Conservation (phyloP, 208 protist species). For the Trypanosoma avium region DNA sequence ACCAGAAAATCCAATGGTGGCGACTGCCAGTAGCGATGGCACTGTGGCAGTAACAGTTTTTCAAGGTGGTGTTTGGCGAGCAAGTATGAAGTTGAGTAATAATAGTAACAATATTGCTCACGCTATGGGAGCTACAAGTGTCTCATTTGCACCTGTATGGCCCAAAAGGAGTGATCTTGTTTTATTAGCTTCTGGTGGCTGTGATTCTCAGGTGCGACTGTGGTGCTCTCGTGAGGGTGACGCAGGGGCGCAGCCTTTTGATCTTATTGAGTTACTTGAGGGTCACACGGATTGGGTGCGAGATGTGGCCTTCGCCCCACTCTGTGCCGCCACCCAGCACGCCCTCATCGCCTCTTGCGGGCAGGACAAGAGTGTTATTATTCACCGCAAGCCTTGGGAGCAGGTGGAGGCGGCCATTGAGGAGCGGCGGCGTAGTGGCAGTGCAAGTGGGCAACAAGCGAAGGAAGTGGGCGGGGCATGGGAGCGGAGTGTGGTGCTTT, state of each 20-base stretch:
- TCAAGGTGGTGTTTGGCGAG: slow-evolving; percentile 61
- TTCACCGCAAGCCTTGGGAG: slow-evolving; percentile 80
- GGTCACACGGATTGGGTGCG: slow-evolving; percentile 69
- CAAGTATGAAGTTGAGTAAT: slow-evolving; percentile 74
- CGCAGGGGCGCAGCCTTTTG: slow-evolving; percentile 27
- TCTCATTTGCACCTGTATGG: slow-evolving; percentile 70
- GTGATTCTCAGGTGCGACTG: slow-evolving; percentile 76
- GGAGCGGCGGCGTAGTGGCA: slow-evolving; percentile 3
- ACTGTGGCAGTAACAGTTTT: slow-evolving; percentile 65
- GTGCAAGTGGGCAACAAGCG: slow-evolving; percentile 6
- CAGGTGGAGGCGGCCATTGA: slow-evolving; percentile 32
- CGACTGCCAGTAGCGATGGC: slow-evolving; percentile 79
- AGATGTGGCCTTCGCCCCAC: slow-evolving; percentile 78
- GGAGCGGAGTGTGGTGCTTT: slow-evolving; percentile 62
- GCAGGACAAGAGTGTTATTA: slow-evolving; percentile 70
- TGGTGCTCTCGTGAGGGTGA: slow-evolving; percentile 38
- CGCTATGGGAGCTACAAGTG: slow-evolving; percentile 77
- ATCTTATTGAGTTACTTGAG: slow-evolving; percentile 47
- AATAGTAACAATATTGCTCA: slow-evolving; percentile 84
- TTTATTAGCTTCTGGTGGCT: slow-evolving; percentile 77
- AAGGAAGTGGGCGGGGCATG: slow-evolving; percentile 36
- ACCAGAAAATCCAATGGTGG: slow-evolving; percentile 68
- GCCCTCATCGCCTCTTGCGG: slow-evolving; percentile 66
- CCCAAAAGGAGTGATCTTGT: slow-evolving; percentile 22
- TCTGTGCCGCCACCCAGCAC: slow-evolving; percentile 50